Percentiles rank a stretch among this genome's conserved stretches.
Conservation (phyloP, 352 stramenopile genomes). For the Globisporangium echinulatum region DNA sequence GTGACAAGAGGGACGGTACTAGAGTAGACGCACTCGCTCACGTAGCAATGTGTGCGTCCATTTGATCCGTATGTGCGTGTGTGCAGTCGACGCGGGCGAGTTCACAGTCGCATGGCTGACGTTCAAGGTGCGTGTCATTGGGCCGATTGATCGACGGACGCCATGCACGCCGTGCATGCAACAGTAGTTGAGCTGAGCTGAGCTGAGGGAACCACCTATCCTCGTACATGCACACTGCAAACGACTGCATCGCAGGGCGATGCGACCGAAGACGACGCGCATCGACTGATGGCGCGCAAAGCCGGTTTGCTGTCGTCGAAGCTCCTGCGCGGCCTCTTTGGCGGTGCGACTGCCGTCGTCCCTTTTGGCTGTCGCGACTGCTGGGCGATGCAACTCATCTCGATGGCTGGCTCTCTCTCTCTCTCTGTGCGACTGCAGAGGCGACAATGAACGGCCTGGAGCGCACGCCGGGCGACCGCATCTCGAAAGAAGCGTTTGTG, state of each 20-base stretch:
- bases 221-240: neutral
- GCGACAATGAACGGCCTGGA: constrained; percentile 60
- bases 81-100: constrained; percentile 58
- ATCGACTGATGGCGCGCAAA: constrained; percentile 64
- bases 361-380: no score
- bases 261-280: constrained; percentile 55
- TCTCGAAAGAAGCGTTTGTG: constrained; percentile 74
- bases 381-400: neutral
- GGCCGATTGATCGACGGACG: neutral
- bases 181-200: no score
- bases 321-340: constrained; percentile 66
- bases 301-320: constrained; percentile 67
- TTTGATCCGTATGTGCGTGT: neutral
- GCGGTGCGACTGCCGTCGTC: constrained; percentile 23
- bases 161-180: neutral
- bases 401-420: neutral
- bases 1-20: no score
- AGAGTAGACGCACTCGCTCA: no score
- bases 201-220: no score
- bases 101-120: constrained; percentile 84
- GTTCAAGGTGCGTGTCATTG: constrained; percentile 54
- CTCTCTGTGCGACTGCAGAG: constrained; percentile 19
- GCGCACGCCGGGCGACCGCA: constrained; percentile 38
- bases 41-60: no score
- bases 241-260: constrained; percentile 38